Percentiles rank a stretch among this genome's conserved stretches.
These are phyloP conservation scores for Melaleuca alternifolia DNA, from an alignment of 345 rosid species.

Conservation along the genomic window DNA sequence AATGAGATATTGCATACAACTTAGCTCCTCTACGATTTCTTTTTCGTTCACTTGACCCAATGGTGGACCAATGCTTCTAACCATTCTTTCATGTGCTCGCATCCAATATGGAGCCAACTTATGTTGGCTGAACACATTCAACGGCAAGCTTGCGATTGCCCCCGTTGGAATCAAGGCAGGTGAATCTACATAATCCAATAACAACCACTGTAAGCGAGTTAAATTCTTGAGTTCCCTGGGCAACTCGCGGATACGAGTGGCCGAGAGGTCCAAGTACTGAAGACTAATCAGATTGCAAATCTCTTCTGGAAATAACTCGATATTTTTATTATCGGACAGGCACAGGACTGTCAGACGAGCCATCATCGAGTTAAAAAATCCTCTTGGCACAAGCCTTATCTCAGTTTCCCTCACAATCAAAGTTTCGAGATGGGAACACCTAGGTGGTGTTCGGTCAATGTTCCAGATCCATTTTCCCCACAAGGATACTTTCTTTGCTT, in stretches of 20 bases:
- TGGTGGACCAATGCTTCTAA: no score
- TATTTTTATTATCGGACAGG: accelerated
- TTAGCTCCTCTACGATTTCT: not conserved
- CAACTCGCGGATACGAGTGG: accelerated
- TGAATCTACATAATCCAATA: accelerated
- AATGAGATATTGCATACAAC: accelerated
- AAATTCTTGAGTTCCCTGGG: not conserved
- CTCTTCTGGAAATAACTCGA: accelerated
- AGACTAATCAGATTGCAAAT: not conserved
- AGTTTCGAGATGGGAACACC: accelerated
- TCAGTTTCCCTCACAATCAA: not conserved
- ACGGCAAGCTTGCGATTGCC: accelerated
- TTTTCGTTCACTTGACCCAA: accelerated
- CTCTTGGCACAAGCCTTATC: accelerated
- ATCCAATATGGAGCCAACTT: accelerated
- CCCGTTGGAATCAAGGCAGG: accelerated
- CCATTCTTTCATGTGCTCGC: no score
- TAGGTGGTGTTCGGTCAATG: accelerated
- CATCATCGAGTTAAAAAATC: not conserved
- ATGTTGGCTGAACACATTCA: not conserved
- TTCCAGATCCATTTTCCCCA: accelerated
- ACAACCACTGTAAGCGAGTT: accelerated
- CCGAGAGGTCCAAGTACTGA: not conserved
- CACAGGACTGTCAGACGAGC: accelerated
- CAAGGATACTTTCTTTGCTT: not conserved